Base-by-base conservation (phyloP, 2,329 filamentous ascomycete genomes). In the Apiospora arundinis region DNA sequence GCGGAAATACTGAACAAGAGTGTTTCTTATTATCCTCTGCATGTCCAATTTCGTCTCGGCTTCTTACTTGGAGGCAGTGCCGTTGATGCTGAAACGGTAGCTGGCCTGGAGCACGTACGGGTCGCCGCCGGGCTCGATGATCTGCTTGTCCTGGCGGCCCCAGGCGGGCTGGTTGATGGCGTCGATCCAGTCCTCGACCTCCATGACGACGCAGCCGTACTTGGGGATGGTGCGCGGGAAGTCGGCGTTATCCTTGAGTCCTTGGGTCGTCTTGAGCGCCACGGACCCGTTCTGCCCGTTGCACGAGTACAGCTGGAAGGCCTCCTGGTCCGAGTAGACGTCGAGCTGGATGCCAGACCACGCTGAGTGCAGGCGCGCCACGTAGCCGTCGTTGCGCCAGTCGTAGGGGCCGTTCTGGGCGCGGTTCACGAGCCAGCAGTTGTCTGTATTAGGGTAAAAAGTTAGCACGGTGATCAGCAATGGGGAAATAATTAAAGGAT, bases 141-240 rank as follows among this genome's bases (percentile, higher is more conserved):
- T 83, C 78, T 92, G 90, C 82, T 87, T 90, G 70, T 78, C 78
- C 66, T 85, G 82, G 70, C 95, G 89, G 72, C 90, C 90, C 95
- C 95, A 98, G 81, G 94, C 89, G 0, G 95, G 95, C 76, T 97
- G 89, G 83, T 97, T 98, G 83, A 98, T 96, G 37, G 88, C 95
- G 80, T 97, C 95, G 78, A 98, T 97, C 89, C 91, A 98, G 81
- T 96, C 95, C 86, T 98, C 90, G 16, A 96, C 93, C 84, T 98
- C 95, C 81, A 98, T 88, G 67, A 97, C 95, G 37, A 97, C 79
- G 81, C 95, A 98, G 44, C 94, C 95, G 78, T 95, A 94, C 84
- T 95, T 80, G 70, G 89, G 87, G 37, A 94, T 92, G 9, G 88
- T 88, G 48, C 91, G 85, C 4, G 90, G 88, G 76, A 91, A 88